Base-by-base conservation (phyloP, 768 basidiomycete species). In the Ramaria rubella region DNA sequence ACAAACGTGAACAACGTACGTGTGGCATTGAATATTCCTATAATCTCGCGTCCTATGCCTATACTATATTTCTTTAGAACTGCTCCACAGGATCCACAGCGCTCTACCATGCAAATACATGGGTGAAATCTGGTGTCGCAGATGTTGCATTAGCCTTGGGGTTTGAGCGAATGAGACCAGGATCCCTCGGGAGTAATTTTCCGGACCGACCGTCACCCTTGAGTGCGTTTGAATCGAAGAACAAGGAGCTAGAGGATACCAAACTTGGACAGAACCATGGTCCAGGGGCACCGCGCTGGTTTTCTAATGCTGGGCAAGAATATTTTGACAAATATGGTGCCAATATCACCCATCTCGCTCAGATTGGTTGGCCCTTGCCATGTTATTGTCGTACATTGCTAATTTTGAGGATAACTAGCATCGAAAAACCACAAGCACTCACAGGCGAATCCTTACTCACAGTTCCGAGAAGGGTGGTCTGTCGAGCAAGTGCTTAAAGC, bases 351-450 rank as follows among this genome's bases (percentile, higher is more conserved):
- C 81, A 84, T 67, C 72, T 93, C 52, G 90, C 89, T 1, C 78
- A 83, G 69, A 94, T 92, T 62, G 86, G 87, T 89, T 64, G 15
- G 75, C 62, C 31, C 21, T n/a, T 62, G 5, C 12, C 19, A 15
- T 14, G n/a, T 24, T 11, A 4, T 14, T 3, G 49, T 1, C 31
- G 33, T 58, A 27, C 4, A n/a, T 36, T 1, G 14, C 31, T 17
- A 5, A 19, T 34, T 1, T 29, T 17, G 14, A 27, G 3, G 12
- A 26, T 27, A 23, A 30, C 1, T 57, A 88, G 88, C 87, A 27
- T 81, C 86, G 21, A 92, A 94, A 75, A 91, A 90, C 62, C 90
- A 92, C 66, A 81, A 77, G 57, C 90, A 93, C 67, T 87, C 87
- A 0, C 65, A 84, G 55, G 86, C 86, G 55, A 92, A 94, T 62